Evolutionary conservation across 495 filamentous ascomycete species (phyloP).

Genomic region (Tuber aestivum): DNA sequence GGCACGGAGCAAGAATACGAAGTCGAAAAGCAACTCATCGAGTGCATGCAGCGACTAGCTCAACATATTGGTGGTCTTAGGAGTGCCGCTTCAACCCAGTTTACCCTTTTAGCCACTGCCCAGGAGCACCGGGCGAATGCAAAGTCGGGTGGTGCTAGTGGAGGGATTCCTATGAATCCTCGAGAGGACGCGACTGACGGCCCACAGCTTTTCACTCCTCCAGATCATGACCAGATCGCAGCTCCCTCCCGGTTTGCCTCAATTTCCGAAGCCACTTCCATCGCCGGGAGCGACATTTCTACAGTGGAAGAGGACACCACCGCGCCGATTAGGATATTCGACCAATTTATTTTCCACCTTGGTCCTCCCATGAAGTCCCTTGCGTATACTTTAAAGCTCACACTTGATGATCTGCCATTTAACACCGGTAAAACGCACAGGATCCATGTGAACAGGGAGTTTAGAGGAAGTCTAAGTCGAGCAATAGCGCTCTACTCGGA

Average conservation of each 20-base stretch:
- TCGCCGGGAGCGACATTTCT: background rate
- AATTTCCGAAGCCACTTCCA: slow-evolving; percentile 35
- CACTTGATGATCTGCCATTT: slow-evolving; percentile 82
- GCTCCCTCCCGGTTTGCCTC: slow-evolving; percentile 39
- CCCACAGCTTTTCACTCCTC: slow-evolving; percentile 36
- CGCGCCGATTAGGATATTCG: slow-evolving; percentile 64
- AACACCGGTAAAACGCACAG: slow-evolving; percentile 40
- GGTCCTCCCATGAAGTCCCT: slow-evolving; percentile 95
- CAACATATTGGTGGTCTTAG: slow-evolving; percentile 88
- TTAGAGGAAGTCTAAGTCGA: slow-evolving; percentile 66
- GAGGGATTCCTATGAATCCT: slow-evolving; percentile 5
- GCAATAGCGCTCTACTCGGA: slow-evolving; percentile 71
- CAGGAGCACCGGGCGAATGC: slow-evolving; percentile 11
- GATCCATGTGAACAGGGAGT: slow-evolving; percentile 70
- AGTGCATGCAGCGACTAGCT: slow-evolving; percentile 76
- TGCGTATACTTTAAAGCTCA: slow-evolving; percentile 79
- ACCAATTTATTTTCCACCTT: slow-evolving; percentile 74
- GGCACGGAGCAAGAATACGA: slow-evolving; percentile 79
- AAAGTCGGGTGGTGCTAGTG: background rate
- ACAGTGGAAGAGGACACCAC: slow-evolving; percentile 46
- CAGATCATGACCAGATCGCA: slow-evolving; percentile 42
- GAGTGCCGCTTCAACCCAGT: slow-evolving; percentile 84
- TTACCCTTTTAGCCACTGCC: slow-evolving; percentile 56
- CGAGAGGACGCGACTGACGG: slow-evolving; percentile 26
- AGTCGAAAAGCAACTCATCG: slow-evolving; percentile 70